A percentile compares a stretch with the other conserved stretches of the same genome.
These are phyloP conservation scores for Tolypocladium paradoxum DNA, from an alignment of 2,329 filamentous ascomycete genomes.

Conservation along the genomic window DNA sequence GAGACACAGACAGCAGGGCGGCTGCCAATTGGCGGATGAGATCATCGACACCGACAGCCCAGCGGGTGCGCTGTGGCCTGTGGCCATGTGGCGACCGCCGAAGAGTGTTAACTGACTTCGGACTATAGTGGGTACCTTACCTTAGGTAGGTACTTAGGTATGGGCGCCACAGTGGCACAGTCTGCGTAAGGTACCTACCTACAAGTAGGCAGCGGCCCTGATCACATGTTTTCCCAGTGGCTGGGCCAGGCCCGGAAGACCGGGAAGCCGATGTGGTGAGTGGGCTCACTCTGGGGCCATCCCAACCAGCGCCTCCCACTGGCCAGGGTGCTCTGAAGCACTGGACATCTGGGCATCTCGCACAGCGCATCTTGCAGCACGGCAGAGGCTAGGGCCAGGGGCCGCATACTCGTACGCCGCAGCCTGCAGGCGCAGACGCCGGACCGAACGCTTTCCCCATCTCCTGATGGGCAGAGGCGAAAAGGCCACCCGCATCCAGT, in stretches of 20 bases:
- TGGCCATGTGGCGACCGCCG: no score
- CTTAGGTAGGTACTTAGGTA: no score
- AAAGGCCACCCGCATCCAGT: not conserved
- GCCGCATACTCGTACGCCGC: not conserved
- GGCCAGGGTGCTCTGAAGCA: not conserved
- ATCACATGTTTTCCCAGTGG: no score
- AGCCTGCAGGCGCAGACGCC: not conserved
- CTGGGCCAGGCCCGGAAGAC: no score
- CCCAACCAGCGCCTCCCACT: not conserved
- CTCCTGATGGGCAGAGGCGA: constrained; percentile 6
- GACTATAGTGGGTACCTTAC: no score
- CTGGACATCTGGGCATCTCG: not conserved
- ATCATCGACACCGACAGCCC: no score
- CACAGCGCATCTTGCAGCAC: not conserved
- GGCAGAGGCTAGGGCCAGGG: not conserved
- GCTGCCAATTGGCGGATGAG: not conserved
- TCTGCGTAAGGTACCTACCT: no score
- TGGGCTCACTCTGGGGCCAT: constrained; percentile 26
- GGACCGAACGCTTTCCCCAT: constrained; percentile 3
- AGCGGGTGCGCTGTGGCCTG: no score
- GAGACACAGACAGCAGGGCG: not conserved
- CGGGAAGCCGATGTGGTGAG: constrained; percentile 17
- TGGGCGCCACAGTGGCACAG: no score
- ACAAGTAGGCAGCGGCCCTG: not conserved
- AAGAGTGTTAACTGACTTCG: no score